Conservation (phyloP, 164 flowering plant genomes). For the grape (Vitis vinifera) region ASM3070453v1 NC_081822.1:6839001-6839500, state of each 20-base stretch:
- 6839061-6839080: constrained; percentile 66
- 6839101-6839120: constrained; percentile 79
- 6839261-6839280: constrained; percentile 91
- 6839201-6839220: constrained; percentile 94
- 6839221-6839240: constrained; percentile 97
- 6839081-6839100: constrained; percentile 87
- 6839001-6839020: neutral
- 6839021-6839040: neutral
- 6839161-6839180: constrained; percentile 81
- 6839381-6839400: neutral
- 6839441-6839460: no score
- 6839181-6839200: constrained; percentile 91
- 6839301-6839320: constrained; percentile 92
- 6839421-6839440: no score
- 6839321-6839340: neutral
- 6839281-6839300: constrained; percentile 97
- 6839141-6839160: constrained; percentile 87
- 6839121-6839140: constrained; percentile 76
- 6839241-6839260: constrained; percentile 92
- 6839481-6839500: constrained; percentile 90
- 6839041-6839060: constrained; percentile 29
- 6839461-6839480: neutral
- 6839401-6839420: no score
- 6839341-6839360: neutral
- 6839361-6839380: neutral